Evolutionary conservation across 192 early-diverging fungal genomes (phyloP).

Genomic region (Coemansia sp.): DNA sequence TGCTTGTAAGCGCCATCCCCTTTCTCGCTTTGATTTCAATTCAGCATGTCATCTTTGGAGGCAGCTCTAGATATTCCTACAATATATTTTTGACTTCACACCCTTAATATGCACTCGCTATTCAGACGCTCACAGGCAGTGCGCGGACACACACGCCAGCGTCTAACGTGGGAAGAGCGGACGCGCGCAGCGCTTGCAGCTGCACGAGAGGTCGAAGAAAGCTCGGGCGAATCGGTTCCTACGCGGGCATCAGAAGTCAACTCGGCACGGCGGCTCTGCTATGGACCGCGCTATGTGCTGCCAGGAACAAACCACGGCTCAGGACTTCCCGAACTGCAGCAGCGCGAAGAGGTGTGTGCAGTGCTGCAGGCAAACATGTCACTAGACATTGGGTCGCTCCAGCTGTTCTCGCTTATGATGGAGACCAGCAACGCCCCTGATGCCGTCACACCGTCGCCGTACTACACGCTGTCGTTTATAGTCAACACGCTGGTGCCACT

Average conservation of each 20-base stretch:
- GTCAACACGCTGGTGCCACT: conserved; percentile 43
- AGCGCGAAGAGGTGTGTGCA: conserved; percentile 38
- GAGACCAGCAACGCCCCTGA: conserved; percentile 12
- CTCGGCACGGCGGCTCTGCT: conserved; percentile 36
- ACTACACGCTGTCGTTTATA: conserved; percentile 34
- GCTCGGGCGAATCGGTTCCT: conserved; percentile 46
- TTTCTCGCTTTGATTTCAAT: not conserved
- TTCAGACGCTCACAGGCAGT: conserved; percentile 41
- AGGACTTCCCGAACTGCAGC: conserved; percentile 16
- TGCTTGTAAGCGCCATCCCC: not conserved
- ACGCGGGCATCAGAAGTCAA: conserved; percentile 49
- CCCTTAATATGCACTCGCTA: conserved; percentile 28
- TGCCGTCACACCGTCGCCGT: conserved; percentile 30
- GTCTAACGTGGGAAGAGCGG: conserved; percentile 46
- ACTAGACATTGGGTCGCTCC: conserved; percentile 29
- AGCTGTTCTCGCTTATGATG: conserved; percentile 37
- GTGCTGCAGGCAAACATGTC: conserved; percentile 40
- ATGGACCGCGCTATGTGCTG: conserved; percentile 44
- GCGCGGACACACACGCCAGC: conserved; percentile 28
- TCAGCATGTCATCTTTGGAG: not conserved
- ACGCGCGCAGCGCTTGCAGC: conserved; percentile 43
- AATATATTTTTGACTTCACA: not conserved
- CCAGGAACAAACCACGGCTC: conserved; percentile 24
- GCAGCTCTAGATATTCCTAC: not conserved
- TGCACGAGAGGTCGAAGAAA: conserved; percentile 46